These are phyloP conservation scores for Torulaspora pretoriensis DNA, from an alignment of 1,139 yeast species.

Conservation along the genomic window DNA sequence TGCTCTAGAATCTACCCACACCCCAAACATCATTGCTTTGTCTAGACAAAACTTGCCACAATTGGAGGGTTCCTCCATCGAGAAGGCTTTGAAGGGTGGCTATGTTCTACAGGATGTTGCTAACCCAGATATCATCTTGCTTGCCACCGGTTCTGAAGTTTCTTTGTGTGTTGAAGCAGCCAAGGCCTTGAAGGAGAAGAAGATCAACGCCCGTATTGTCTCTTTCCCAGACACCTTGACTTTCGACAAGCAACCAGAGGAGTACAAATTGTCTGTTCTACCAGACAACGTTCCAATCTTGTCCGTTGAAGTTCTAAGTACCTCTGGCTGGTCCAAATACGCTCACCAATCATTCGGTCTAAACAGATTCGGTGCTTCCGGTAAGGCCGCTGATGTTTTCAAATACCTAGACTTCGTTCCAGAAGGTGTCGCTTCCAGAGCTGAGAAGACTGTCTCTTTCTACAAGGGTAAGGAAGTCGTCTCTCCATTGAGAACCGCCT, in stretches of 20 bases:
- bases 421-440: slow-evolving; percentile 89
- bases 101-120: slow-evolving; percentile 63
- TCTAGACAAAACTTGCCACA: slow-evolving; percentile 98
- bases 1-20: slow-evolving; percentile 64
- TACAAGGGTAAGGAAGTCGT: slow-evolving; percentile 70
- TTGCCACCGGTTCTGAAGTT: slow-evolving; percentile 97
- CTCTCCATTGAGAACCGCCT: slow-evolving; percentile 82
- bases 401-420: slow-evolving; percentile 86
- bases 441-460: slow-evolving; percentile 70
- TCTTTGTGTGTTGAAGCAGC: slow-evolving; percentile 77
- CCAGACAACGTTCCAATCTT: slow-evolving; percentile 94
- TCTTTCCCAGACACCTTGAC: slow-evolving; percentile 92
- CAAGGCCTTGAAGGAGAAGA: slow-evolving; percentile 60
- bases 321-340: slow-evolving; percentile 92
- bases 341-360: slow-evolving; percentile 97
- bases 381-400: slow-evolving; percentile 81
- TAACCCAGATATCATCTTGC: slow-evolving; percentile 73
- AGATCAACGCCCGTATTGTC: slow-evolving; percentile 75
- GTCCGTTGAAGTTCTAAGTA: slow-evolving; percentile 91
- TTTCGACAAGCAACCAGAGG: slow-evolving; percentile 76
- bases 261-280: slow-evolving; percentile 77
- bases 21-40: slow-evolving; percentile 88
- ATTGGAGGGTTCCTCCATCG: slow-evolving; percentile 87
- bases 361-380: slow-evolving; percentile 96
- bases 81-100: slow-evolving; percentile 94